Percentiles rank a stretch among this genome's conserved stretches.
Conservation (phyloP, 1,284 basidiomycete genomes). For the Apiotrichum gracile region DNA sequence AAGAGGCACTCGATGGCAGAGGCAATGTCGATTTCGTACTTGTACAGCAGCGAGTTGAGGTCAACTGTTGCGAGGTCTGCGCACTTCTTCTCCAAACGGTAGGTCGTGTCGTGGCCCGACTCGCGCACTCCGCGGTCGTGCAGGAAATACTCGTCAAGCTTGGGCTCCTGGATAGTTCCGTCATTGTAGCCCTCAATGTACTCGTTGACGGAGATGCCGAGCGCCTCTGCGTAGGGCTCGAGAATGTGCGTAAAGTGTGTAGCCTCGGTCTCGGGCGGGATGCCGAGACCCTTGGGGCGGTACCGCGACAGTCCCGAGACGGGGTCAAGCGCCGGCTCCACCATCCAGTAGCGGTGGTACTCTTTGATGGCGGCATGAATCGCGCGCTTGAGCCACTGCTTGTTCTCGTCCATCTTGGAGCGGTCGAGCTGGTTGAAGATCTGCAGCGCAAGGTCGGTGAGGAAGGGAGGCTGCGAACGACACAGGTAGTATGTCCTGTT, state of each 20-base stretch:
- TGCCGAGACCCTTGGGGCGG: constrained; percentile 88
- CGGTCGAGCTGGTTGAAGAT: constrained; percentile 94
- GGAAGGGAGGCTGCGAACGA: constrained; percentile 93
- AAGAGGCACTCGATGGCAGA: constrained; percentile 92
- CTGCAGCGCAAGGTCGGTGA: constrained; percentile 96
- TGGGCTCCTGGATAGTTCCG: constrained; percentile 74
- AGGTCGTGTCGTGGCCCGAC: constrained; percentile 95
- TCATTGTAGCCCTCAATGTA: constrained; percentile 95
- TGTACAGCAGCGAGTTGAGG: constrained; percentile 75
- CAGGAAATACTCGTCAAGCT: constrained; percentile 92
- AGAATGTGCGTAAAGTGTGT: constrained; percentile 96
- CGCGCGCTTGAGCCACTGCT: constrained; percentile 84
- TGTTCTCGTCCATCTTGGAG: constrained; percentile 72
- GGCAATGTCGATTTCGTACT: constrained; percentile 91
- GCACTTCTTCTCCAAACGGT: constrained; percentile 89
- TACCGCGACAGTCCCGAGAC: constrained; percentile 90
- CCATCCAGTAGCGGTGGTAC: constrained; percentile 96
- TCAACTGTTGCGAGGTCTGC: constrained; percentile 94
- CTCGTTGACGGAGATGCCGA: constrained; percentile 91
- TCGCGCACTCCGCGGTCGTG: constrained; percentile 93
- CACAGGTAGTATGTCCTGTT: constrained; percentile 65
- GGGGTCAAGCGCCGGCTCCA: constrained; percentile 83
- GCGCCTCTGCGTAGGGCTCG: constrained; percentile 87
- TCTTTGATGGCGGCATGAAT: constrained; percentile 97
- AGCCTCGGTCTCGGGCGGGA: constrained; percentile 96